Evolutionary conservation across 163 green algal species (phyloP), one percentile per base, ranked within the genome.

Genomic region (Scenedesmus sp.): DNA sequence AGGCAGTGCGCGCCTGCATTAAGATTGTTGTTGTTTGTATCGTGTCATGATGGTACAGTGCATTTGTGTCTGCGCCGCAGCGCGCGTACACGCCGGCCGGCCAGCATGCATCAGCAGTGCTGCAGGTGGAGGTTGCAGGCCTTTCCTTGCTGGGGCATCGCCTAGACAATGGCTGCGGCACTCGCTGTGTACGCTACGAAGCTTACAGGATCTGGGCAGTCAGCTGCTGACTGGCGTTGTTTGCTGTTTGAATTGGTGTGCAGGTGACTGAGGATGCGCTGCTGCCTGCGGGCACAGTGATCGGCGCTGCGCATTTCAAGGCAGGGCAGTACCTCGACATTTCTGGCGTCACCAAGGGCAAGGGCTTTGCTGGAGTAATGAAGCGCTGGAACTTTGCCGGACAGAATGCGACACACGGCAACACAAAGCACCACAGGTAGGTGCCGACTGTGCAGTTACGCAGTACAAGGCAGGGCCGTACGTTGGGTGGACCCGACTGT

Each of bases 301-400:
- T 99, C 12, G 95, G 86, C 4, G 97, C 97, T 16, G 93, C 93
- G 3, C 98, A 99, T 90, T 99, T 99, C 92, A 94, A 97, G 26
- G 92, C 98, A 1, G 98, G 98, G 1, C 98, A 99, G 96, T 97
- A 96, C 82, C 95, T 99, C 54, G 98, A 99, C 94, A 93, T 99
- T 0, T 96, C 93, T 16, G 98, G 98, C 64, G 98, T 92, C 79
- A 99, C 95, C 64, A 98, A 98, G 60, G 97, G 97, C 76, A 99
- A 99, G 93, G 98, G 98, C 46, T 99, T 99, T 93, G 52, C 91
- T 95, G 95, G 98, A 16, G 97, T 98, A 23, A 99, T 99, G 98
- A 99, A 99, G 95, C 94, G 96, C 12, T 98, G 97, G 95, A 96
- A 96, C 26, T 99, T 99, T 92, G 95, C 95, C 52, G 98, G 98